Base-by-base conservation (phyloP, 164 flowering plant genomes). In the Sextonia rubra region DNA sequence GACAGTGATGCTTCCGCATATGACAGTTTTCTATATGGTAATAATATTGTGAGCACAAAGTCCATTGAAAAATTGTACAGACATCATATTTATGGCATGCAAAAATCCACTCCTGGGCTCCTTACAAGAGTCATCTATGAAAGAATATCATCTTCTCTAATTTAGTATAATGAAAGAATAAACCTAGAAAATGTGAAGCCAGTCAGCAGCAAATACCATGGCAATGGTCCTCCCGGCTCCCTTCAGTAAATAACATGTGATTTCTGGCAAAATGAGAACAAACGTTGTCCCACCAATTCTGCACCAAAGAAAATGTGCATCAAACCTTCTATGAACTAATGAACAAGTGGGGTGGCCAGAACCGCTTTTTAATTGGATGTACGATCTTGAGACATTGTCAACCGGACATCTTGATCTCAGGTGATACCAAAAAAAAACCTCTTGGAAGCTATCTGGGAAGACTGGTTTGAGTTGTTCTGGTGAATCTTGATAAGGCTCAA, bases 401-500 rank as follows among this genome's bases (percentile, higher is more conserved):
- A 64, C 15, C 4, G 44, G 44, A 29, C 44, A 64, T 61, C 15
- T 6, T 7, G 44, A 29, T 37, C 44, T 37, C 44, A 37, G 22
- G 67, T 15, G 37, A 27, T 17, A 27, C n/a, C 5, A 15, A 14
- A 56, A 56, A 71, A 29, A 74, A 74, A 52, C 20, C 60, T 66
- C 4, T 47, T 24, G 2, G 24, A 22, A 69, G 30, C 52, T 37
- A 69, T 37, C 30, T 29, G 56, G 52, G 20, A 30, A 22, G 22
- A 22, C 24, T 20, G 27, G 48, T 20, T 61, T 22, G 68, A 23
- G 26, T 58, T 30, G 22, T n/a, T 69, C 61, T 70, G 9, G 49
- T 12, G n/a, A 20, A 23, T 30, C 18, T 7, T 77, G 47, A n/a
- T 27, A 47, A 12, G 69, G 32, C 25, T 82, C 79, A 85, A 56